A percentile compares a stretch with the other conserved stretches of the same genome.
Evolutionary conservation across 177 flowering plant species (phyloP).

Genomic region (Vitis hybrid): DNA sequence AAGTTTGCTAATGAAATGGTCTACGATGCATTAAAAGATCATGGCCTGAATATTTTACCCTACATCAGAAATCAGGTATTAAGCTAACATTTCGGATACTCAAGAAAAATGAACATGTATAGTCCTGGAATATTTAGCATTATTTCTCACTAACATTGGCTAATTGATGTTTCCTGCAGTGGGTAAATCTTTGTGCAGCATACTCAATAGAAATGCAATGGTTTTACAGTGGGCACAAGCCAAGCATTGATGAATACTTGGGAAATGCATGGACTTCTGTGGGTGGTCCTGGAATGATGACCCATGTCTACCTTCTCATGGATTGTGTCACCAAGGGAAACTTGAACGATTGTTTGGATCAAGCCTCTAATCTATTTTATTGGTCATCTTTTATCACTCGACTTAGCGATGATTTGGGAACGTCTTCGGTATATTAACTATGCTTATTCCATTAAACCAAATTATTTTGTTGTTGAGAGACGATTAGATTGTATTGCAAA

Average conservation of each 20-base stretch:
- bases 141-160: background rate
- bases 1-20: constrained; percentile 22
- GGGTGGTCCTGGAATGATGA: constrained; percentile 21
- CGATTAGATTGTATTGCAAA: no score
- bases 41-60: constrained; percentile 10
- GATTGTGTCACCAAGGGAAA: background rate
- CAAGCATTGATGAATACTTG: constrained; percentile 34
- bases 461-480: no score
- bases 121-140: background rate
- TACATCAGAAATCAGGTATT: constrained; percentile 24
- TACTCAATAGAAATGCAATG: constrained; percentile 32
- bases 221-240: constrained; percentile 26
- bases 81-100: background rate
- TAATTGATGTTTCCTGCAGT: constrained; percentile 19
- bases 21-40: constrained; percentile 7
- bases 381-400: constrained; percentile 25
- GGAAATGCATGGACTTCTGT: constrained; percentile 31
- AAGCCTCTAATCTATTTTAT: constrained; percentile 12
- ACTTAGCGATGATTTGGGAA: constrained; percentile 28
- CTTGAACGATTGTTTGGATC: constrained; percentile 5
- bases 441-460: no score
- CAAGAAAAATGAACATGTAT: no score
- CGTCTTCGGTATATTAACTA: constrained; percentile 16
- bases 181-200: constrained; percentile 30
- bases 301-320: constrained; percentile 13